Base-by-base conservation (phyloP, 2,329 filamentous ascomycete genomes). In the Hypomyces perniciosus region DNA sequence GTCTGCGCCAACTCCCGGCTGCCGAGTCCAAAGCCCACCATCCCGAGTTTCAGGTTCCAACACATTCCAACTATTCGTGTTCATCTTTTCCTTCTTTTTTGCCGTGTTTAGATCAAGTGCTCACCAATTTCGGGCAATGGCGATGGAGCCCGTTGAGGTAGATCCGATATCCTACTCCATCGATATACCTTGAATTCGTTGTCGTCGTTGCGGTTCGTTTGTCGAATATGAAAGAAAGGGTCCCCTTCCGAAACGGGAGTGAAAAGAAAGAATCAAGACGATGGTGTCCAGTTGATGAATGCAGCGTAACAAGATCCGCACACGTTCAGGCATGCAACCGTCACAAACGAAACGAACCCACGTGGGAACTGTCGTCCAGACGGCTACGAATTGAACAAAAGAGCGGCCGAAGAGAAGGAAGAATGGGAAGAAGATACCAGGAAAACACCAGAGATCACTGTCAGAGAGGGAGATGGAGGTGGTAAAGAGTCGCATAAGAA, bases 11-110 rank as follows among this genome's bases (percentile, higher is more conserved):
- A 13, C 7, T 28, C 27, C 37, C 10, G 39, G 4, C 9, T 44
- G 35, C 47, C 59, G 55, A 9, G 47, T 26, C 58, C 51, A 56
- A 31, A 57, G 41, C 35, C 52, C 53, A 28, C 50, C 50, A 30
- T 52, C 55, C 13, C 50, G 56, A 20, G 46, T 35, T 33, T 50
- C 43, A 26, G 52, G 37, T 41, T 39, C 40, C 31, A 48, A 10
- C 26, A 51, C 29, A 28, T 39, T 12, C 44, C 52, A 51, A 38
- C 7, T 20, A 13, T 44, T 28, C 41, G 33, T 53, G 35, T 50
- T 52, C 54, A 55, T 56, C 9, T 47, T 54, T 42, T 31, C 9
- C 29, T 13, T 29, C 26, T 20, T 29, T 29, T 2, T 10, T 27
- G 4, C 41, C 42, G 44, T 5, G 43, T 34, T 48, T 40, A 20